phyloP scores from a whole-genome alignment of 495 filamentous ascomycete genomes.

The Penicillium simplicissimum region DNA sequence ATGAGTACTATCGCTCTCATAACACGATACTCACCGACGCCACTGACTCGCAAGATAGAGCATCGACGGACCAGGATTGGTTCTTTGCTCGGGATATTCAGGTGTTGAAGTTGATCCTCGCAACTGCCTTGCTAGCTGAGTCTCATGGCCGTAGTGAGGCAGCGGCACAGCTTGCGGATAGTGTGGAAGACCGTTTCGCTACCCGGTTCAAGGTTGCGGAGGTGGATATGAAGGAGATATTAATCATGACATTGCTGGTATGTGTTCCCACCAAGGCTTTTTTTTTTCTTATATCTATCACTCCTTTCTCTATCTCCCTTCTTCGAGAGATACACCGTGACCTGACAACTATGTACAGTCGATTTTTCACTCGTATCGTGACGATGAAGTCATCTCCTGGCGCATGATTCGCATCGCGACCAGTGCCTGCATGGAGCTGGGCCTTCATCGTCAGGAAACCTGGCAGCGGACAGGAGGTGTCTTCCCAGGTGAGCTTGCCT shows the following conservation, averaged over 20 bases:
- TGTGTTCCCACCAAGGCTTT: slow-evolving; percentile 15
- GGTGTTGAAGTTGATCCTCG: slow-evolving; percentile 75
- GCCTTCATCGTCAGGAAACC: slow-evolving; percentile 73
- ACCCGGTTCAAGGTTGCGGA: slow-evolving; percentile 61
- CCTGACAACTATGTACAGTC: slow-evolving; percentile 48
- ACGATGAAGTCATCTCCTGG: slow-evolving; percentile 79
- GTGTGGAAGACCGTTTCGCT: slow-evolving; percentile 65
- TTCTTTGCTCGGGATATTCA: slow-evolving; percentile 68
- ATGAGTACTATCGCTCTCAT: slow-evolving; percentile 51
- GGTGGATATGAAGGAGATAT: slow-evolving; percentile 67
- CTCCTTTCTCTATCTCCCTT: not conserved
- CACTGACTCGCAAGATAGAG: slow-evolving; percentile 52
- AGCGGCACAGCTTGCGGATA: slow-evolving; percentile 68
- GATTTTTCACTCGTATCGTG: slow-evolving; percentile 78
- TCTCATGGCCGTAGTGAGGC: slow-evolving; percentile 73
- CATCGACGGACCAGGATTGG: slow-evolving; percentile 46
- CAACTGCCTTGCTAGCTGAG: slow-evolving; percentile 68
- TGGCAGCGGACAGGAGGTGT: slow-evolving; percentile 58
- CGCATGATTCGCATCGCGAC: slow-evolving; percentile 70
- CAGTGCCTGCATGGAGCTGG: slow-evolving; percentile 72
- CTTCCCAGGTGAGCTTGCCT: slow-evolving; percentile 59
- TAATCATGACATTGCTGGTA: slow-evolving; percentile 69
- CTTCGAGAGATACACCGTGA: not conserved
- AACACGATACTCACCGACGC: slow-evolving; percentile 40
- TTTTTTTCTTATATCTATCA: not conserved